Conservation (phyloP, 2,329 filamentous ascomycete genomes). For the Escovopsis sp. region DNA sequence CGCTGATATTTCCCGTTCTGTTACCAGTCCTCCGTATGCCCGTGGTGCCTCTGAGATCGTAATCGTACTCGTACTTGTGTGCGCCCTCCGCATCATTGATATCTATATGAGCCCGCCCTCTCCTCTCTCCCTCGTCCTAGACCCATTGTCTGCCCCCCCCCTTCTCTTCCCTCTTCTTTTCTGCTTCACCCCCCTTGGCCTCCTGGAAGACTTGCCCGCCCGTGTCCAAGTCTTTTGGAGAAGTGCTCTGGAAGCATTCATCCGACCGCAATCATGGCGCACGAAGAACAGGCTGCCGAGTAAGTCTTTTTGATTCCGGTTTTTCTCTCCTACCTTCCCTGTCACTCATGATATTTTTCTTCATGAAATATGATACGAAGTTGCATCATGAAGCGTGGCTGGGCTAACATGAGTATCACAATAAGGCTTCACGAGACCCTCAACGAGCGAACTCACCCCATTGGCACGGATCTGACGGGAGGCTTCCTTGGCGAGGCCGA, state of each 20-base stretch:
- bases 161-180: neutral
- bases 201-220: neutral
- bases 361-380: neutral
- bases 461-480: neutral
- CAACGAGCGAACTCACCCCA: neutral
- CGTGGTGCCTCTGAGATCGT: no score
- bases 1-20: no score
- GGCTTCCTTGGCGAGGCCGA: neutral
- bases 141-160: neutral
- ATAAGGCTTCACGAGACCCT: neutral
- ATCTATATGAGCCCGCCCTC: no score
- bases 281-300: conserved; percentile 1
- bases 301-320: no score
- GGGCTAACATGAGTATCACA: neutral
- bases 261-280: neutral
- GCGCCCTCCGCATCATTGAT: neutral
- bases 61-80: neutral
- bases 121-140: neutral
- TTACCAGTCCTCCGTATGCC: no score
- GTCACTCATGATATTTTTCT: neutral
- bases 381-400: no score
- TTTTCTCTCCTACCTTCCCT: no score
- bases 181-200: neutral
- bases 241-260: neutral
- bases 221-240: neutral